Evolutionary conservation across 352 stramenopile species (phyloP), one percentile per base, ranked within the genome.

Genomic region (Lagenidium giganteum): DNA sequence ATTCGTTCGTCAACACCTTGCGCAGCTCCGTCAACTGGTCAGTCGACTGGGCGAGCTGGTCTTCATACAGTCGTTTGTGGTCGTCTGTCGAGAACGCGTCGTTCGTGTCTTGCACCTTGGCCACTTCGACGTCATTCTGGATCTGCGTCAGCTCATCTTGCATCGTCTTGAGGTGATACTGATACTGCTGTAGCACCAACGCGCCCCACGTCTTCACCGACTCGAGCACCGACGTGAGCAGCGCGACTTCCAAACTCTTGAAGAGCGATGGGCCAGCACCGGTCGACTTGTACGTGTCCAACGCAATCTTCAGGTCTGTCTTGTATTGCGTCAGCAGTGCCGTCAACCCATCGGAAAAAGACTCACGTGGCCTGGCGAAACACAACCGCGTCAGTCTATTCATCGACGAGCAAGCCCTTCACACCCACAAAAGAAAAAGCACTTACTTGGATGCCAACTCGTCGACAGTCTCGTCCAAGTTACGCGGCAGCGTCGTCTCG

Each of bases 291-390:
- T 82, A 85, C n/a, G 56, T 40, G 6, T 60, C 45, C 0, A 83
- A n/a, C 8, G 70, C 64, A 18, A 50, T 48, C 8, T 53, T 43
- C 21, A 87, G 37, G 48, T 83, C 67, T 14, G 67, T 71, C 47
- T 82, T 75, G 51, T 83, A 84, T 46, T 83, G 64, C 16, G 67
- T 73, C 22, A 85, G 41, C 24, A 75, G 32, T n/a, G 49, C 45
- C 21, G 70, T 34, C 1, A 87, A 50, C 1, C 67, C 67, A 42
- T 85, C 71, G 0, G 60, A 61, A 43, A 87, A 87, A 2, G 61
- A 62, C 1, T 73, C 64, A 17, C 67, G 71, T 20, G 67, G 27
- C 33, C 57, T 62, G 28, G 39, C 30, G 9, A 11, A 11, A 45
- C 13, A 23, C n/a, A n/a, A n/a, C n/a, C n/a, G n/a, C n/a, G n/a